Evolutionary conservation across 345 rosid genomes (phyloP), one percentile per base, ranked within the genome.

Genomic region (Trapa bicornis): DNA sequence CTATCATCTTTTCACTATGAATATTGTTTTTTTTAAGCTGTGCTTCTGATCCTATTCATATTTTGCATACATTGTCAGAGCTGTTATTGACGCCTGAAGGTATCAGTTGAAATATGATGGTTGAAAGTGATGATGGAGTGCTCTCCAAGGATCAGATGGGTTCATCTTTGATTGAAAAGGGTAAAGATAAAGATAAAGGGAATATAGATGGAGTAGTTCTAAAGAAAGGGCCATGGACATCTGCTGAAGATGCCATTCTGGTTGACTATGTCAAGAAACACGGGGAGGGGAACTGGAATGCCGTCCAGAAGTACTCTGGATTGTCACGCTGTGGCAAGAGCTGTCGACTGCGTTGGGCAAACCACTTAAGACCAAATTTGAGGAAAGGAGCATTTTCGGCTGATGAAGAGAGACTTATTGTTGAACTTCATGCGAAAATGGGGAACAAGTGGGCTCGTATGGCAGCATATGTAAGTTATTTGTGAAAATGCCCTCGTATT

Each of bases 391-490:
- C 96, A 52, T 94, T 94, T 82, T 87, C 95, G 62, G 89, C 68
- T 39, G 91, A 91, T 66, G 99, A 94, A 79, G 99, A 94, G 73
- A 88, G 84, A 66, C 83, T 86, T 76, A 94, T 94, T 72, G 79
- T 91, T 71, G 91, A 91, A 71, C 88, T 94, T 73, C 99, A 91
- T 75, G 84, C 93, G 67, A 86, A 91, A 79, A 84, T 94, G 89
- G 99, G 99, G 69, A 94, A 94, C 83, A 93, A 93, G 81, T 93
- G 98, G 98, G 97, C 98, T 43, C 92, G 84, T 70, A 93, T 93
- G 89, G 96, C 99, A 75, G 95, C 96, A 69, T 87, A 89, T 80
- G 99, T 94, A 91, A 84, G 86, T 71, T 9, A 71, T 60, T 17
- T 13, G 42, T 39, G 45, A 2, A 42, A 57, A 47, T 47, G 38